Conservation (phyloP, 2,329 filamentous ascomycete species). For the Furcasterigmium sp. region DNA sequence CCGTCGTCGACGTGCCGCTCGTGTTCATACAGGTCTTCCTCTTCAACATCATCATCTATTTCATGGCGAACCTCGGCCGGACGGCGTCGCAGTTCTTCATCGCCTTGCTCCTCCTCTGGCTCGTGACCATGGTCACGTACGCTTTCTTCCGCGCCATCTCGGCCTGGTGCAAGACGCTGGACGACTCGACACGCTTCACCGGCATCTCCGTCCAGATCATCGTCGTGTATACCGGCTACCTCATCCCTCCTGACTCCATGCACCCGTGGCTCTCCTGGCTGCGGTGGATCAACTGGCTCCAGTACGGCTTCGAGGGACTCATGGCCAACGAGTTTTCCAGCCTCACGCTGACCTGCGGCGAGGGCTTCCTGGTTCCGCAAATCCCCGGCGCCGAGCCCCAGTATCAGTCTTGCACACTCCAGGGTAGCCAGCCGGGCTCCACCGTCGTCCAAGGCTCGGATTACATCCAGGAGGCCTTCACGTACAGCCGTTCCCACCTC, state of each 20-base stretch:
- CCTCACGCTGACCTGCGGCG: constrained; percentile 46
- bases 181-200: constrained; percentile 30
- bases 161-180: constrained; percentile 41
- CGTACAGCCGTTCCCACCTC: constrained; percentile 50
- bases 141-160: constrained; percentile 46
- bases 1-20: constrained; percentile 41
- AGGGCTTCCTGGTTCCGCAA: constrained; percentile 49
- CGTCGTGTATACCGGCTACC: constrained; percentile 31
- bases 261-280: constrained; percentile 47
- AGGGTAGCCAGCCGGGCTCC: constrained; percentile 48
- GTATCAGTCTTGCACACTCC: constrained; percentile 56
- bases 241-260: constrained; percentile 45
- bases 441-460: constrained; percentile 45
- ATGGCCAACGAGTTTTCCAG: constrained; percentile 59
- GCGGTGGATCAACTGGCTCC: constrained; percentile 44
- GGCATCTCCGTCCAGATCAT: constrained; percentile 20
- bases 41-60: constrained; percentile 58
- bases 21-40: constrained; percentile 52
- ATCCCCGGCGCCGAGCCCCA: constrained; percentile 36
- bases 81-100: constrained; percentile 60
- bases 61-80: constrained; percentile 48
- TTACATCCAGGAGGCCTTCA: constrained; percentile 49
- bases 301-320: constrained; percentile 63
- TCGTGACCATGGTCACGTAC: constrained; percentile 49
- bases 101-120: constrained; percentile 47